Evolutionary conservation across 495 filamentous ascomycete species (phyloP), one percentile per base, ranked within the genome.

Genomic region (Penicillium salamii): DNA sequence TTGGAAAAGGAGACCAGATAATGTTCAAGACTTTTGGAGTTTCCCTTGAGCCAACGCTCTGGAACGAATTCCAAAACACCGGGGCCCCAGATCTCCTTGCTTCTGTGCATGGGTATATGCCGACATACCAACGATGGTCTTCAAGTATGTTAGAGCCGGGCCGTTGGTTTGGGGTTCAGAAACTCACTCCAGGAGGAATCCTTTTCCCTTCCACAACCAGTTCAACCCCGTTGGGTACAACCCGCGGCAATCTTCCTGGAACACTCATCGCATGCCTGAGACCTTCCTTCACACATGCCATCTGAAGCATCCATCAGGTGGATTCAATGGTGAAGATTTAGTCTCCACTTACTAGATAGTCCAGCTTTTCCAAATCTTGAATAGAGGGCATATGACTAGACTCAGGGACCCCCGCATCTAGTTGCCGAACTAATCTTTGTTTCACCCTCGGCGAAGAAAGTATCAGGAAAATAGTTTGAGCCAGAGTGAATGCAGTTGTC

Each of bases 301-400:
- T 52, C n/a, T n/a, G n/a, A n/a, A n/a, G n/a, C n/a, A n/a, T n/a
- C n/a, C n/a, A n/a, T n/a, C n/a, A n/a, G n/a, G n/a, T n/a, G n/a
- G n/a, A n/a, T n/a, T n/a, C n/a, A n/a, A n/a, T n/a, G n/a, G n/a
- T n/a, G n/a, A n/a, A n/a, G n/a, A n/a, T n/a, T n/a, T n/a, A n/a
- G n/a, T n/a, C n/a, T n/a, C n/a, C n/a, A n/a, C n/a, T n/a, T n/a
- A 46, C 50, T 42, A 52, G 14, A 23, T 52, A 52, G 11, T 46
- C 23, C 8, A 46, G 14, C n/a, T 52, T 52, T 24, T 52, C 42
- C 21, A 52, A 17, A 19, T 46, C 42, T 5, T 34, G 32, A 34
- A 46, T 0, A 17, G 15, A 7, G n/a, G n/a, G 33, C 17, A n/a
- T n/a, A n/a, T 17, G 6, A 14, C 33, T 2, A 15, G 6, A 2